Evolutionary conservation across 176 grass and related monocot species (phyloP).

Genomic region (Pontederia crassipes): DNA sequence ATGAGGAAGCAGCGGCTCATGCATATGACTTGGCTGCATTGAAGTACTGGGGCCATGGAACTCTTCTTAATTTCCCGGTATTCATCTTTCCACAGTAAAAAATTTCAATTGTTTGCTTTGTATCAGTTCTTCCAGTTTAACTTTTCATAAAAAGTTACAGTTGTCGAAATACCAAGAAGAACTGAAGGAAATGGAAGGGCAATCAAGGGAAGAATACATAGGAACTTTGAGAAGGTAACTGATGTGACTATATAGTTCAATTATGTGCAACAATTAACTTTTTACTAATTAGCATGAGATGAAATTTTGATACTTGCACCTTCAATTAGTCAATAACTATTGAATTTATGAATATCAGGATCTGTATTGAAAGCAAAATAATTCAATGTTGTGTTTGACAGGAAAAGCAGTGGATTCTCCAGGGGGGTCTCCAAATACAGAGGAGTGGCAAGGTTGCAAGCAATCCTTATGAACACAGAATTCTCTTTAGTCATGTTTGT

Average conservation of each 20-base stretch:
- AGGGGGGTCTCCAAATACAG: constrained; percentile 72
- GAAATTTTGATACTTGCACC: too few species aligned
- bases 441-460: constrained; percentile 46
- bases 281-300: too few species aligned
- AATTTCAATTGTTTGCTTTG: neutral
- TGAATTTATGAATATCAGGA: too few species aligned
- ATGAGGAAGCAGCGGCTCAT: constrained; percentile 71
- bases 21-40: constrained; percentile 92
- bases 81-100: neutral
- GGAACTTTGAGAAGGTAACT: constrained; percentile 51
- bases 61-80: constrained; percentile 84
- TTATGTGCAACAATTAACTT: too few species aligned
- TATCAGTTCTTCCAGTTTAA: neutral
- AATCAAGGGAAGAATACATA: constrained; percentile 56
- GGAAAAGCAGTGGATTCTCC: constrained; percentile 61
- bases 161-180: constrained; percentile 37
- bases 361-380: too few species aligned
- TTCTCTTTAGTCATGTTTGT: too few species aligned
- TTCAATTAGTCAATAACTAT: too few species aligned
- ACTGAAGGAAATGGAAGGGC: constrained; percentile 40
- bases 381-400: constrained; percentile 9
- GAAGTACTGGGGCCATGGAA: constrained; percentile 89
- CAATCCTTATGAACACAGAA: too few species aligned
- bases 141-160: constrained; percentile 9
- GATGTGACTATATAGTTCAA: too few species aligned